Base-by-base conservation (phyloP, 352 stramenopile species). In the Globisporangium lucens region DNA sequence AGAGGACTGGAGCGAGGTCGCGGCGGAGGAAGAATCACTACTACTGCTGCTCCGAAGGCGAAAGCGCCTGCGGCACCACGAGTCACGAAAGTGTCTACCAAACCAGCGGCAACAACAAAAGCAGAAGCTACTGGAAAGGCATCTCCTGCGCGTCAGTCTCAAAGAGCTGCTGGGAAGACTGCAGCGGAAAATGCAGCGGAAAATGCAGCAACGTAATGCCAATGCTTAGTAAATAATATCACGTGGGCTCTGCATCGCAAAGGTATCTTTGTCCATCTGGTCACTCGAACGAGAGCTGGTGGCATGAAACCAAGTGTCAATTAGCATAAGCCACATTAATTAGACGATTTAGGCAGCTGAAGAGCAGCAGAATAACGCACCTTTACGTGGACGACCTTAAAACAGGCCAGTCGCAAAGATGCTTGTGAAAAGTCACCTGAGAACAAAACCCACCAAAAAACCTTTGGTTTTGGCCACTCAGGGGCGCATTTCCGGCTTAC, bases 401-500 rank as follows among this genome's bases (percentile, higher is more conserved):
- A 27, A 9, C 38, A 24, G 65, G 58, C 56, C 17, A 6, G 10
- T 49, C 41, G 41, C 35, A 63, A 47, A 63, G 46, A 24, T 33
- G 22, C 20, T 30, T 60, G 47, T 65, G 59, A 65, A 65, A 52
- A 65, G 60, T 56, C 60, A 65, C 60, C 60, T 57, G 60, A 55
- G 55, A 60, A 60, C 41, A n/a, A 59, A 60, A 59, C 52, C 46
- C 61, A 59, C 35, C 27, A 47, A 67, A 59, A 52, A 46, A 56
- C 38, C 17, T 24, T 75, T 71, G 68, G 12, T 67, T 56, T 29
- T 41, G 8, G 9, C 12, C 43, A 24, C 43, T 17, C 33, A 29
- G 53, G 63, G 56, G 56, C 33, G 35, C 0, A 10, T 1, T 27
- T 30, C 10, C 9, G 2, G 0, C 61, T 60, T 85, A 83, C 74